These are phyloP conservation scores for Staphylotrichum tortipilum DNA, from an alignment of 495 filamentous ascomycete genomes.

Conservation along the genomic window DNA sequence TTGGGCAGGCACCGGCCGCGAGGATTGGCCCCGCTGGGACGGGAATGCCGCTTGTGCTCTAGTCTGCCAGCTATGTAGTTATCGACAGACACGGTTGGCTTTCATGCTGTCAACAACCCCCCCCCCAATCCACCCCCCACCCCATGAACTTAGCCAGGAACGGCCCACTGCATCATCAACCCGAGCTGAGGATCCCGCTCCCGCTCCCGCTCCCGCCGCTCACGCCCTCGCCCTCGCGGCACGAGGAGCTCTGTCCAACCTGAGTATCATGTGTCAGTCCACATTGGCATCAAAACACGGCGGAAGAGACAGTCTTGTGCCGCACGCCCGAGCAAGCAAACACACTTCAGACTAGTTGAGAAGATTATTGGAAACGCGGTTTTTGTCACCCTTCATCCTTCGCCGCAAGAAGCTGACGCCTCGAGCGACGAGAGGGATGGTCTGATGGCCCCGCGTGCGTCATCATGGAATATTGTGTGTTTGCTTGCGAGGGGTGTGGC, in stretches of 20 bases:
- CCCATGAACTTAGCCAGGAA: background rate
- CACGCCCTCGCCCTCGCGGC: too few relatives aligned
- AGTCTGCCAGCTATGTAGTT: too few relatives aligned
- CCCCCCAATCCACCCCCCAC: too few relatives aligned
- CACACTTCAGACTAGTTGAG: constrained; percentile 39
- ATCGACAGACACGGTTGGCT: too few relatives aligned
- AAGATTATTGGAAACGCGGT: constrained; percentile 45
- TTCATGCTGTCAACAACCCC: constrained; percentile 7
- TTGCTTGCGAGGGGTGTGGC: background rate
- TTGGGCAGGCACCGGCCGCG: background rate
- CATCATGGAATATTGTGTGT: constrained; percentile 43
- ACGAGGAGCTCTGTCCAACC: background rate
- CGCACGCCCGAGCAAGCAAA: background rate
- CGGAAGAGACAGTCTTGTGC: background rate
- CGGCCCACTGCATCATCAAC: background rate
- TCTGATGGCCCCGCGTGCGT: constrained; percentile 49
- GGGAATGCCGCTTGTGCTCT: background rate
- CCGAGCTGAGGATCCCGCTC: too few relatives aligned
- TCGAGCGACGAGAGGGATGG: constrained; percentile 20
- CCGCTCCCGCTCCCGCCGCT: too few relatives aligned
- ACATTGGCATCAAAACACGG: background rate
- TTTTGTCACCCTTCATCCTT: constrained; percentile 35
- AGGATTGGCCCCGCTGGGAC: constrained; percentile 4
- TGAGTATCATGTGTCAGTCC: background rate
- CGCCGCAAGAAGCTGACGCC: constrained; percentile 14